phyloP scores from a whole-genome alignment of 2,329 filamentous ascomycete genomes.

The Nothophoma quercina region DNA sequence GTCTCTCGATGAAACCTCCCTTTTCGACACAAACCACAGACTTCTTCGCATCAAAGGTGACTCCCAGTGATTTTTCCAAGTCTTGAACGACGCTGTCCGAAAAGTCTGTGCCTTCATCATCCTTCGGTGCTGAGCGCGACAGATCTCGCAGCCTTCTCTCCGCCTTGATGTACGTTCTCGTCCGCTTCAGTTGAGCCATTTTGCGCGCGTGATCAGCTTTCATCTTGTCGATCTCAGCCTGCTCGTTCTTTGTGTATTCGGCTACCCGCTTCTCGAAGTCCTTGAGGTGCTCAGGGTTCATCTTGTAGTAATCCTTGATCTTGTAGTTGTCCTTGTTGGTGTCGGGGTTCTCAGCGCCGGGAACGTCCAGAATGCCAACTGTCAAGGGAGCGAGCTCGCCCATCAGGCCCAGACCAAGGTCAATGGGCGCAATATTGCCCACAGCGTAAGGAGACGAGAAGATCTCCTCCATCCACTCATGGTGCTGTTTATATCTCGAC shows the following conservation, averaged over 20 bases:
- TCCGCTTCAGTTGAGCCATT: slow-evolving; percentile 76
- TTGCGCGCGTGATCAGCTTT: slow-evolving; percentile 78
- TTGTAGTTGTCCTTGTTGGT: slow-evolving; percentile 35
- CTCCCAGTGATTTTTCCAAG: slow-evolving; percentile 75
- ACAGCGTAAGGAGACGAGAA: slow-evolving; percentile 89
- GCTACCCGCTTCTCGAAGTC: slow-evolving; percentile 83
- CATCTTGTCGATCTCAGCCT: slow-evolving; percentile 84
- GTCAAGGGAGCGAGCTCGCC: slow-evolving; percentile 85
- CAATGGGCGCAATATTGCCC: slow-evolving; percentile 83
- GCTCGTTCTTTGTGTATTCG: slow-evolving; percentile 74
- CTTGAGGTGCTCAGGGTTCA: slow-evolving; percentile 79
- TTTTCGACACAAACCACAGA: slow-evolving; percentile 76
- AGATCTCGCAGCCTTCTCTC: slow-evolving; percentile 78
- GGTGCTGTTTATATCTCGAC: slow-evolving; percentile 88
- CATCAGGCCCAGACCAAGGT: slow-evolving; percentile 79
- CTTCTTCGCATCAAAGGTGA: slow-evolving; percentile 69
- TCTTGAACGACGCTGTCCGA: slow-evolving; percentile 78
- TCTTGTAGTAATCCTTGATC: slow-evolving; percentile 66
- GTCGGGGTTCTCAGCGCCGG: slow-evolving; percentile 42
- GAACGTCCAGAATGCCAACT: slow-evolving; percentile 79
- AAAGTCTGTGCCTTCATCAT: slow-evolving; percentile 50
- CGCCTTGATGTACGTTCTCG: slow-evolving; percentile 73
- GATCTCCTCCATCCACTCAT: slow-evolving; percentile 99
- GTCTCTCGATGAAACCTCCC: slow-evolving; percentile 73
- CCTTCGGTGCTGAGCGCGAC: slow-evolving; percentile 53